phyloP scores from a whole-genome alignment of 2,329 filamentous ascomycete genomes.

The Diaporthe amygdali region DNA sequence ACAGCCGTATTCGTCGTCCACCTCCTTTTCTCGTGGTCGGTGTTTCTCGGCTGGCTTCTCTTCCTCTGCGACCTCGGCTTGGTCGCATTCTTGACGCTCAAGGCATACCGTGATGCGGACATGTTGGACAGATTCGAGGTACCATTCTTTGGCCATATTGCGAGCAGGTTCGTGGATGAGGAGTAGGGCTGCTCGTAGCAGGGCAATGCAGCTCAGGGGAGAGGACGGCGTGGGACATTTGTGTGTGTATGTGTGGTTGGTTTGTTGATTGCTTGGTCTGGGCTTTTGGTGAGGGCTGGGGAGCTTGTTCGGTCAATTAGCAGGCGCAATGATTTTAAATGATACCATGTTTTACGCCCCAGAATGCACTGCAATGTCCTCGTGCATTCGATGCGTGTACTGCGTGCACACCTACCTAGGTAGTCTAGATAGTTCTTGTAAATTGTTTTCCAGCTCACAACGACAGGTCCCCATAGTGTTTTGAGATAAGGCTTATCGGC shows the following conservation, averaged over 20 bases:
- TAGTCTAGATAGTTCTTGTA: not conserved
- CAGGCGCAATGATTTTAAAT: not conserved
- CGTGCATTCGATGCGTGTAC: not conserved
- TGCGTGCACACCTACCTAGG: not conserved
- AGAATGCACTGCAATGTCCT: not conserved
- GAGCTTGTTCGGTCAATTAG: not conserved
- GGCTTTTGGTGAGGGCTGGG: not conserved
- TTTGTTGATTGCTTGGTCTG: not conserved
- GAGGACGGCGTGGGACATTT: not conserved
- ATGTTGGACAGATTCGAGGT: slow-evolving; percentile 79
- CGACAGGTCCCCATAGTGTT: too few relatives aligned
- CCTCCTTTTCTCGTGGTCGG: slow-evolving; percentile 84
- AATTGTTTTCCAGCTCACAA: not conserved
- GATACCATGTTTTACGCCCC: slow-evolving; percentile 14
- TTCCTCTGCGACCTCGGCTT: slow-evolving; percentile 76
- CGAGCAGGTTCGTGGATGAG: slow-evolving; percentile 89
- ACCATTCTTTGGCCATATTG: slow-evolving; percentile 83
- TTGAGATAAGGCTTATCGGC: slow-evolving; percentile 5
- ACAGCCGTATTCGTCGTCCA: slow-evolving; percentile 77
- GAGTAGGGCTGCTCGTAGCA: slow-evolving; percentile 54
- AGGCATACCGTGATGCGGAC: slow-evolving; percentile 84
- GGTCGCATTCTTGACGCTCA: slow-evolving; percentile 77
- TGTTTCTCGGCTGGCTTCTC: slow-evolving; percentile 82
- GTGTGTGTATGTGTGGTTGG: not conserved
- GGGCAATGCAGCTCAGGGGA: not conserved